phyloP scores from a whole-genome alignment of 306 rosid species.

The Dalbergia oliveri region DNA sequence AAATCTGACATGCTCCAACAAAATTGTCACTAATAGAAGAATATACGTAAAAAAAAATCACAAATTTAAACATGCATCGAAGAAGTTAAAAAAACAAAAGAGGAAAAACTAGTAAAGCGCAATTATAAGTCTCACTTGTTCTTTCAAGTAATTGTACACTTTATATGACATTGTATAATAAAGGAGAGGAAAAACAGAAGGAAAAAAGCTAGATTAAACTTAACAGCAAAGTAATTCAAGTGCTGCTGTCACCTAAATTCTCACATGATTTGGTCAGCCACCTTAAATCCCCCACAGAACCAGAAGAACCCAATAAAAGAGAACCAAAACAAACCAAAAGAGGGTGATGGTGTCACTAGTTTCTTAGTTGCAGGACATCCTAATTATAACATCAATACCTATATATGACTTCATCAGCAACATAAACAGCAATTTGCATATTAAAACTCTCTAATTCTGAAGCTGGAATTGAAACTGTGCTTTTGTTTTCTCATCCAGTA shows the following conservation, averaged over 20 bases:
- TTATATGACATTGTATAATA: background rate
- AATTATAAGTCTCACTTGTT: background rate
- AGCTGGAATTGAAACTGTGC: conserved; percentile 41
- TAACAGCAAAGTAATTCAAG: background rate
- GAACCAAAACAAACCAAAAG: background rate
- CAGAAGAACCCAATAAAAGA: background rate
- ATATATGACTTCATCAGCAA: background rate
- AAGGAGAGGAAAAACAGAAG: background rate
- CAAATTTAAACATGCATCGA: too few species aligned
- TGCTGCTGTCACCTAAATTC: conserved; percentile 10
- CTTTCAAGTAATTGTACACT: background rate
- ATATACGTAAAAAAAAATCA: too few species aligned
- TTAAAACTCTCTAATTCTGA: conserved; percentile 20
- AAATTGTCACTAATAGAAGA: too few species aligned
- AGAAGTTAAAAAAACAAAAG: too few species aligned
- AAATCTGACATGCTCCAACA: too few species aligned
- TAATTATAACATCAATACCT: background rate
- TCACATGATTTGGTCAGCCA: background rate
- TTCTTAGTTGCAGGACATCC: background rate
- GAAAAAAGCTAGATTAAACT: background rate
- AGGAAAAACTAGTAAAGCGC: too few species aligned
- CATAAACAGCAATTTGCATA: background rate
- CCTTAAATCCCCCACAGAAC: background rate
- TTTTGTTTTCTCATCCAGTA: conserved; percentile 36
- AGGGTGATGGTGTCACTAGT: conserved; percentile 8